Evolutionary conservation across 495 filamentous ascomycete genomes (phyloP), one percentile per base, ranked within the genome.

Genomic region (Cercophora samala): DNA sequence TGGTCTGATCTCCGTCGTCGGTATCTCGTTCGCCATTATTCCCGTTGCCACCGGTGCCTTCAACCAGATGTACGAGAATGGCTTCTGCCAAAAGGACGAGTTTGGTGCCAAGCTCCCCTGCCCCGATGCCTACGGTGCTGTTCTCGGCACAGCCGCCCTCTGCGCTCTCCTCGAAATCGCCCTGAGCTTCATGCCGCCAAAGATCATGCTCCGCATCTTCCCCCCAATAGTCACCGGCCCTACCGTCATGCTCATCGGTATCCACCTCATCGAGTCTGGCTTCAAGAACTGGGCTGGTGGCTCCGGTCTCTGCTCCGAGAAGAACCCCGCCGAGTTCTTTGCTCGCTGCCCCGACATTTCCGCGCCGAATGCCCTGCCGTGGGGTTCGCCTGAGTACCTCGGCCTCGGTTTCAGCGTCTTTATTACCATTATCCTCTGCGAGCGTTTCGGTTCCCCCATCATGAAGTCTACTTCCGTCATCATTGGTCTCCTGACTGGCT

Each of bases 381-480:
- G 93, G 93, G 93, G 93, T 21, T 90, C 88, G 56, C 83, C 93
- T 15, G 87, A 96, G 76, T 96, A 92, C 74, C 89, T 97, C 58
- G 93, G 93, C 4, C 86, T 97, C 1, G 93, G 93, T 1, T 96
- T 97, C 80, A 86, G 88, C 24, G 93, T 96, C 53, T 97, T 97
- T 74, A 66, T 93, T n/a, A 92, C 91, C 25, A 96, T 91, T 22
- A 91, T 93, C 24, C 82, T 99, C 25, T 83, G 85, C 59, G 94
- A 97, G 81, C 97, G 95, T 71, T 90, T 89, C 55, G 93, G 93
- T 11, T 87, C 88, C 8, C 92, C 91, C 0, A 82, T 85, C 62
- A 85, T 84, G 84, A 84, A 86, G 65, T 80, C 80, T 58, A 93
- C 88, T 60, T 86, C 87, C 66, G 92, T 97, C 60, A 85, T 96